Conservation (phyloP, 2,329 filamentous ascomycete genomes). For the Trichoderma sp. region DNA sequence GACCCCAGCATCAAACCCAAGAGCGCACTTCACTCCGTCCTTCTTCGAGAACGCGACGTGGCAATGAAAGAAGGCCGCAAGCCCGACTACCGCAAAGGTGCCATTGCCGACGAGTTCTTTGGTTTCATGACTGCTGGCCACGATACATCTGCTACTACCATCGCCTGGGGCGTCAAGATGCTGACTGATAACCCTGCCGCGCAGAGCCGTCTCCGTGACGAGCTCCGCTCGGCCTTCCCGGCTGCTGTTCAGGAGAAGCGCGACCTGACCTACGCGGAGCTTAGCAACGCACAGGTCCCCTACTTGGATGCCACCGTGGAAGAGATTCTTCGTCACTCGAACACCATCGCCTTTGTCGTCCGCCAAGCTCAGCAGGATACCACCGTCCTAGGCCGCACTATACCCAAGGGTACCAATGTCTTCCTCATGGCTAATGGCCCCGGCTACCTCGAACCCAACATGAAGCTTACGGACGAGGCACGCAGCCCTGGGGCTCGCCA, state of each 20-base stretch:
- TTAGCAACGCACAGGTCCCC: slow-evolving; percentile 29
- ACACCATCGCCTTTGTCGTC: slow-evolving; percentile 26
- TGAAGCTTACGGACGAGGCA: slow-evolving; percentile 29
- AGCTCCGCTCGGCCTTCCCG: slow-evolving; percentile 26
- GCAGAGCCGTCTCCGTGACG: slow-evolving; percentile 29
- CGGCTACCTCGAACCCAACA: slow-evolving; percentile 13
- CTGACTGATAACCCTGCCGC: slow-evolving; percentile 25
- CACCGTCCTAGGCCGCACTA: slow-evolving; percentile 31
- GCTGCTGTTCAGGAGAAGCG: slow-evolving; percentile 26
- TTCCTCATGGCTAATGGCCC: slow-evolving; percentile 31
- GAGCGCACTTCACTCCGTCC: slow-evolving; percentile 8
- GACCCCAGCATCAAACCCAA: neutral
- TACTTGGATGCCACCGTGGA: slow-evolving; percentile 40
- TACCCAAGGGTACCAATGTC: slow-evolving; percentile 37
- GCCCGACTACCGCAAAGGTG: slow-evolving; percentile 5
- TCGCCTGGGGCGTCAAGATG: slow-evolving; percentile 32
- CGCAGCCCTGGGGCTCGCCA: slow-evolving; percentile 27
- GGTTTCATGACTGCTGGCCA: slow-evolving; percentile 32
- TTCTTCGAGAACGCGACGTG: slow-evolving; percentile 2
- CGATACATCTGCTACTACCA: slow-evolving; percentile 29
- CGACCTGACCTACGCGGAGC: slow-evolving; percentile 32
- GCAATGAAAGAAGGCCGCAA: slow-evolving; percentile 7
- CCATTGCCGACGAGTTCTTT: slow-evolving; percentile 26
- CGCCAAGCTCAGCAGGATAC: slow-evolving; percentile 34
- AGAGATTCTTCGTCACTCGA: slow-evolving; percentile 33